Conservation (phyloP, 140 eudicot species). For the Bidens hawaiensis region DNA sequence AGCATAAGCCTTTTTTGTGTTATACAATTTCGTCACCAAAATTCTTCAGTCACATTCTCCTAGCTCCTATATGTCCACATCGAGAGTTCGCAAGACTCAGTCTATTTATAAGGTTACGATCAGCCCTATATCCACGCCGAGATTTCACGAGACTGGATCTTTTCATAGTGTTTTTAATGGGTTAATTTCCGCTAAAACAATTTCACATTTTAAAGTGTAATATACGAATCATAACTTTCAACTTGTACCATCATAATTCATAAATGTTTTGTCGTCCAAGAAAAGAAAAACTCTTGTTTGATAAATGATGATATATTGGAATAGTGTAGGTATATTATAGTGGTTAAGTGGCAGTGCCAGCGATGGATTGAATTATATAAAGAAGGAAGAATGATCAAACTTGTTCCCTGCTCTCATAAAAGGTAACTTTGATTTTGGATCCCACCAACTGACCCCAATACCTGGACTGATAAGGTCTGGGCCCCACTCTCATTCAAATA, state of each 20-base stretch:
- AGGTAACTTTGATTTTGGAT: slow-evolving; percentile 37
- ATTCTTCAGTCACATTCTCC: no score
- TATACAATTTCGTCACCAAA: no score
- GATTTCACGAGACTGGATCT: not conserved
- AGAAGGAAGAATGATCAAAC: slow-evolving; percentile 45
- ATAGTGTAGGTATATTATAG: not conserved
- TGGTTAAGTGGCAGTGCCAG: slow-evolving; percentile 41
- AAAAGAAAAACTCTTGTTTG: not conserved
- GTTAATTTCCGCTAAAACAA: not conserved
- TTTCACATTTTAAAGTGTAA: not conserved
- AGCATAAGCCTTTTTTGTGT: no score
- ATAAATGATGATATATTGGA: not conserved
- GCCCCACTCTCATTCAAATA: slow-evolving; percentile 25
- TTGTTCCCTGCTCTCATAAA: slow-evolving; percentile 38
- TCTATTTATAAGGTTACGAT: no score
- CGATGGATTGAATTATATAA: slow-evolving; percentile 35
- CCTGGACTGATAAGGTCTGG: slow-evolving; percentile 12
- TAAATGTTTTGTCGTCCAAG: not conserved
- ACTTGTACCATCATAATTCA: not conserved
- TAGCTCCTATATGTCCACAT: no score
- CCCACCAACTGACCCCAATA: slow-evolving; percentile 13
- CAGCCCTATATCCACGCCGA: no score
- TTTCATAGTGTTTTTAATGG: not conserved
- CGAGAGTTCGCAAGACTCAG: no score
- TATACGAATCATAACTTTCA: not conserved